Conservation (phyloP, 2,329 filamentous ascomycete genomes). For the Corynespora cassiicola region DNA sequence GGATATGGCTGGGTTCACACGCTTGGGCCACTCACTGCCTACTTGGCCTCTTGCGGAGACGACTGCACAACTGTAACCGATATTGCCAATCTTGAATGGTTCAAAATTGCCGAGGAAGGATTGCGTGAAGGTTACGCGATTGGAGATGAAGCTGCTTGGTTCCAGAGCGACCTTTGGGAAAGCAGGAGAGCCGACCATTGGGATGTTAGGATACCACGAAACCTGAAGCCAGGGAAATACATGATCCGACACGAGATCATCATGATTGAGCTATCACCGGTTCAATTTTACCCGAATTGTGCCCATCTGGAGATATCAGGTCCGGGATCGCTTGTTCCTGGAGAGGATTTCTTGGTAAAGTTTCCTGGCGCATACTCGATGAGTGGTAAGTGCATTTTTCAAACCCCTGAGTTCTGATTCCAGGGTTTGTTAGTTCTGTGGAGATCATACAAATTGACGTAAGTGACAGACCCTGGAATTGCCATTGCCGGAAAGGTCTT, state of each 20-base stretch:
- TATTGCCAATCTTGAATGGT: constrained; percentile 10
- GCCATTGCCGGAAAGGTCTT: constrained; percentile 11
- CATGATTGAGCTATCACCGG: constrained; percentile 8
- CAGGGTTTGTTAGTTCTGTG: neutral
- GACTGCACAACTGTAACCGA: constrained; percentile 9
- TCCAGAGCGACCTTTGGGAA: constrained; percentile 11
- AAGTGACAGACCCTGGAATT: constrained; percentile 14
- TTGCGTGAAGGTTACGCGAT: constrained; percentile 6
- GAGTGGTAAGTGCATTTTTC: constrained; percentile 7
- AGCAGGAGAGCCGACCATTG: constrained; percentile 8
- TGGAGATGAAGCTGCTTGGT: constrained; percentile 10
- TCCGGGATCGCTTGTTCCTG: constrained; percentile 2
- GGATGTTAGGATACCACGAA: constrained; percentile 7
- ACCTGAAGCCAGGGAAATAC: constrained; percentile 13
- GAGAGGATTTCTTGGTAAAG: constrained; percentile 14
- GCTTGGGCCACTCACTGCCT: constrained; percentile 4
- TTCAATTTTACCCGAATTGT: constrained; percentile 17
- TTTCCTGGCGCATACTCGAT: constrained; percentile 13
- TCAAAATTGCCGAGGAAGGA: constrained; percentile 17
- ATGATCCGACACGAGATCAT: constrained; percentile 18
- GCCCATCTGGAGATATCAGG: constrained; percentile 12
- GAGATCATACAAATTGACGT: neutral
- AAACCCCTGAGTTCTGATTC: no score
- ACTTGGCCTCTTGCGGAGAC: constrained; percentile 9
- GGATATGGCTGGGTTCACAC: constrained; percentile 9